Percentiles rank a stretch among this genome's conserved stretches.
These are phyloP conservation scores for Fusarium subglutinans DNA, from an alignment of 2,329 filamentous ascomycete genomes.

Conservation along the genomic window DNA sequence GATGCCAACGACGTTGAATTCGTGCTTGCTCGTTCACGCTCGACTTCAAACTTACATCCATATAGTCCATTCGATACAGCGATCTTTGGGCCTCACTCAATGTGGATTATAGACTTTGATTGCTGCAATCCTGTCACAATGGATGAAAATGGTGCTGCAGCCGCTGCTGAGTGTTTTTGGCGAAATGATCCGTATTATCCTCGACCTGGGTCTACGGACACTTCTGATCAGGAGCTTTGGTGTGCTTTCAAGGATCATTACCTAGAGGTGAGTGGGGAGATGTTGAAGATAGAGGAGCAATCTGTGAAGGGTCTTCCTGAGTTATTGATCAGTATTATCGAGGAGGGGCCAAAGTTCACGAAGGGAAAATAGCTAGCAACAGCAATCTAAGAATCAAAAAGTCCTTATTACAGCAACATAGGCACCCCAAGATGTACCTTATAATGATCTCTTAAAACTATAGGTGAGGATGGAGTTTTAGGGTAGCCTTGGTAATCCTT, in stretches of 20 bases:
- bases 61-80: background rate
- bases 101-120: constrained; percentile 62
- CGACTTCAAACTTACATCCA: background rate
- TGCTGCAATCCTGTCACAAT: constrained; percentile 48
- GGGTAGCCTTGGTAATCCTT: background rate
- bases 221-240: constrained; percentile 36
- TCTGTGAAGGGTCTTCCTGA: background rate
- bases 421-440: background rate
- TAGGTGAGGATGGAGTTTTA: background rate
- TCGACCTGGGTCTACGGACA: constrained; percentile 42
- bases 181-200: constrained; percentile 64
- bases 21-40: constrained; percentile 53
- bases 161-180: constrained; percentile 55
- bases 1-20: constrained; percentile 67
- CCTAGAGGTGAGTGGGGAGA: background rate
- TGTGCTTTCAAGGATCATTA: constrained; percentile 29
- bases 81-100: constrained; percentile 45
- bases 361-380: background rate
- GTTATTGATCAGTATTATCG: background rate
- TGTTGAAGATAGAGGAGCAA: background rate
- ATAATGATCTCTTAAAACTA: too few species aligned
- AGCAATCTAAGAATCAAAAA: background rate
- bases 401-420: background rate
- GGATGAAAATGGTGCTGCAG: constrained; percentile 51
- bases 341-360: background rate